These are phyloP conservation scores for Colletotrichum incanum DNA, from an alignment of 2,329 filamentous ascomycete genomes.

Conservation along the genomic window DNA sequence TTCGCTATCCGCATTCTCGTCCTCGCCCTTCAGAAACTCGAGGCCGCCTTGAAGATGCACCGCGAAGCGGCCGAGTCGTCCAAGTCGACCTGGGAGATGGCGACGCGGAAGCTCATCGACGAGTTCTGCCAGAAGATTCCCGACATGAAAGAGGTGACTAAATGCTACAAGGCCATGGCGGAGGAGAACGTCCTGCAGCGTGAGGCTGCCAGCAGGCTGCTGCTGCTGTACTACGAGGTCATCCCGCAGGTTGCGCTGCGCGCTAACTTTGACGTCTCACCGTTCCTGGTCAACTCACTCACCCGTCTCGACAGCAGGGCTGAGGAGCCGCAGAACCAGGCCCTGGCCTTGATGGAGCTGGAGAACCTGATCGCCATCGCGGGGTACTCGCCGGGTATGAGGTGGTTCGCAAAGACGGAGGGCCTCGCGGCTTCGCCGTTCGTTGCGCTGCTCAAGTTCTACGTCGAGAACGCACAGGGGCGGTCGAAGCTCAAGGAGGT, in stretches of 20 bases:
- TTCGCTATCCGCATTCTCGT: constrained; percentile 87
- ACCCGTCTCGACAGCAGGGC: constrained; percentile 70
- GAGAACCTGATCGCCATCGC: constrained; percentile 88
- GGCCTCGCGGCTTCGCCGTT: constrained; percentile 78
- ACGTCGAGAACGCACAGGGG: constrained; percentile 32
- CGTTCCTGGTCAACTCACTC: constrained; percentile 79
- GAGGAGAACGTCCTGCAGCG: constrained; percentile 81
- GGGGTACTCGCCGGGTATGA: constrained; percentile 84
- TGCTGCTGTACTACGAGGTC: constrained; percentile 88
- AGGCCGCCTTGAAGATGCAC: constrained; percentile 74
- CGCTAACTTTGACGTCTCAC: constrained; percentile 90
- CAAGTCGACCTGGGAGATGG: constrained; percentile 76
- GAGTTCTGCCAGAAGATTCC: constrained; percentile 87
- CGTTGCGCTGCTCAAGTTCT: constrained; percentile 75
- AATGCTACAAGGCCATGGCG: constrained; percentile 78
- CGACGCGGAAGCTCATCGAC: constrained; percentile 76
- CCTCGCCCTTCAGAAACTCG: constrained; percentile 84
- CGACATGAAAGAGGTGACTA: constrained; percentile 84
- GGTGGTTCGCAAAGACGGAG: constrained; percentile 87
- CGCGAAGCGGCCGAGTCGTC: constrained; percentile 58
- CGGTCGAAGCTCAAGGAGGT: constrained; percentile 55
- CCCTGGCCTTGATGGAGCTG: constrained; percentile 79
- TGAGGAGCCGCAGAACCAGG: constrained; percentile 64
- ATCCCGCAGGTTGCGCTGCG: constrained; percentile 85
- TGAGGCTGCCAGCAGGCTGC: constrained; percentile 82